phyloP scores from a whole-genome alignment of 1,139 yeast genomes.

The Pichia sp. region DNA sequence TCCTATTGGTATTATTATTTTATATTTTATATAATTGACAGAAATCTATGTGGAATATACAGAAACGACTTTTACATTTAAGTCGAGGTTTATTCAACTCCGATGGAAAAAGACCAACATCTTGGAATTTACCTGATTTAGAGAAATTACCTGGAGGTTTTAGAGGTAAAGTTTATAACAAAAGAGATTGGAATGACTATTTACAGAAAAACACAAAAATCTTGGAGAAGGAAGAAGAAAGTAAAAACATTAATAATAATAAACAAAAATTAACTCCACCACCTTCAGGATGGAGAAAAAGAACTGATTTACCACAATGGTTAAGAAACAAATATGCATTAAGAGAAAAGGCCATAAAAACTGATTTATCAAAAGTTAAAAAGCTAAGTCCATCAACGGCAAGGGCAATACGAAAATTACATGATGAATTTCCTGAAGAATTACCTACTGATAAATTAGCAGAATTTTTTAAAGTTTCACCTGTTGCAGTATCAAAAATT shows the following conservation, averaged over 20 bases:
- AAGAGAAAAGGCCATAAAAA: conserved; percentile 38
- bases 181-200: conserved; percentile 24
- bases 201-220: conserved; percentile 22
- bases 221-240: conserved; percentile 13
- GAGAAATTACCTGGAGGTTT: conserved; percentile 28
- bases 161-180: conserved; percentile 28
- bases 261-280: conserved; percentile 21
- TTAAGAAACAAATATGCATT: conserved; percentile 57
- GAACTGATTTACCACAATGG: conserved; percentile 50
- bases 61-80: conserved; percentile 3
- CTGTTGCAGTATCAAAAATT: conserved; percentile 78
- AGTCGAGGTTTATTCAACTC: not conserved
- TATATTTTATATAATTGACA: not conserved
- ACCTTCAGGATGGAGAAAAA: conserved; percentile 39
- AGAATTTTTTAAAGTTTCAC: conserved; percentile 61
- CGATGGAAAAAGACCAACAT: conserved; percentile 16
- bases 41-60: not conserved
- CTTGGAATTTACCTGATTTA: conserved; percentile 27
- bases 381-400: conserved; percentile 66
- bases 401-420: conserved; percentile 55
- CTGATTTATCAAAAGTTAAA: conserved; percentile 32
- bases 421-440: conserved; percentile 45
- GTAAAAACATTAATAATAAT: not conserved
- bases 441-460: conserved; percentile 58
- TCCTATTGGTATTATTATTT: no score